Evolutionary conservation across 1,284 basidiomycete species (phyloP).

Genomic region (Inonotus hispidus): DNA sequence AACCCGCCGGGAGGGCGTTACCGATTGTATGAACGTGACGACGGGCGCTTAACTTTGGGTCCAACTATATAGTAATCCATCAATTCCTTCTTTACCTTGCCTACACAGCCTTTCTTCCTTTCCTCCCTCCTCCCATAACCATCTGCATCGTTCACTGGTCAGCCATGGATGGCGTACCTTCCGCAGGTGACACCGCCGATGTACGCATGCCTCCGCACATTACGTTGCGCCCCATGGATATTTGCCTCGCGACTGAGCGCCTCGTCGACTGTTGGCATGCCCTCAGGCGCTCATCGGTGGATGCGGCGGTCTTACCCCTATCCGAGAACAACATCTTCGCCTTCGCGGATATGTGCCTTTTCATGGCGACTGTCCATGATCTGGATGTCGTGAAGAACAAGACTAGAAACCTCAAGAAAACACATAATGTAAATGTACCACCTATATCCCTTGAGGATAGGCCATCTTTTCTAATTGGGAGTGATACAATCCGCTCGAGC

Average conservation of each 20-base stretch:
- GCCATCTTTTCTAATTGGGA: not conserved
- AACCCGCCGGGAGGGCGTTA: too few relatives aligned
- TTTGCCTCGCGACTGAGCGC: not conserved
- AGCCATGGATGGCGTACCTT: not conserved
- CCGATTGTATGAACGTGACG: too few relatives aligned
- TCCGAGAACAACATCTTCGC: conserved; percentile 6
- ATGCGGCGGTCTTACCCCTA: conserved; percentile 1
- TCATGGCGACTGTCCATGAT: conserved; percentile 9
- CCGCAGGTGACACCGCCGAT: not conserved
- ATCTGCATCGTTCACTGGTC: not conserved
- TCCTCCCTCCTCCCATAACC: not conserved
- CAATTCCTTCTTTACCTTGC: not conserved
- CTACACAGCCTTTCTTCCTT: not conserved
- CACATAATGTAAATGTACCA: not conserved
- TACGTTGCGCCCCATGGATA: not conserved
- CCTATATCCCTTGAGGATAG: not conserved
- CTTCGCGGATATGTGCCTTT: conserved; percentile 14
- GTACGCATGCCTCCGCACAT: not conserved
- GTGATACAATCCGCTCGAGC: too few relatives aligned
- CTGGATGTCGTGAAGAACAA: not conserved
- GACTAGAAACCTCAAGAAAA: not conserved
- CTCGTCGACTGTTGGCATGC: conserved; percentile 4
- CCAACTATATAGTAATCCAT: not conserved
- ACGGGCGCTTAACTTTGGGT: not conserved
- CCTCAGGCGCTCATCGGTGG: conserved; percentile 9